Evolutionary conservation across 202 grass and related monocot genomes (phyloP).

Genomic region (Zizania palustris): DNA sequence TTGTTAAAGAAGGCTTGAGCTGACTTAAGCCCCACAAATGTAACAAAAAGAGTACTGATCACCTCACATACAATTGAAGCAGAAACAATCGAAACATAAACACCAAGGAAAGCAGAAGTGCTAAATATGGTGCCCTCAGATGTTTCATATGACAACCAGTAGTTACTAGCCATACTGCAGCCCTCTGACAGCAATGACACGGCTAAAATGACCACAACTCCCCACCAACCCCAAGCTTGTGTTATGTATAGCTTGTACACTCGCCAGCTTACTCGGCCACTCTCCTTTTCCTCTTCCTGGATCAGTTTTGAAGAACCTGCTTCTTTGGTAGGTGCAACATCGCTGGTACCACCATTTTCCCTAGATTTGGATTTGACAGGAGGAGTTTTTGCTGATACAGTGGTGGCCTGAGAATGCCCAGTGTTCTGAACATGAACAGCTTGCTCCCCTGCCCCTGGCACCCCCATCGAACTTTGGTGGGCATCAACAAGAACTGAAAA

Average conservation of each 20-base stretch:
- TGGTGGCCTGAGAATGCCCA: conserved; percentile 17
- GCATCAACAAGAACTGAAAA: conserved; percentile 60
- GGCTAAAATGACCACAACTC: conserved; percentile 45
- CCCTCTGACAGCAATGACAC: conserved; percentile 44
- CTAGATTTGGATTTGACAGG: conserved; percentile 30
- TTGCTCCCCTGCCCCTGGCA: conserved; percentile 30
- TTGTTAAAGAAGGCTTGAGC: conserved; percentile 58
- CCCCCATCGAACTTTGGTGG: conserved; percentile 57
- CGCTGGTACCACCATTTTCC: conserved; percentile 19
- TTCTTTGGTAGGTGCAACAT: conserved; percentile 28
- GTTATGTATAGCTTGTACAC: conserved; percentile 68
- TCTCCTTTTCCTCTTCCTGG: conserved; percentile 66
- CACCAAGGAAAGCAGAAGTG: conserved; percentile 50
- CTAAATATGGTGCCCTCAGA: conserved; percentile 39
- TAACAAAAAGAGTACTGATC: conserved; percentile 39
- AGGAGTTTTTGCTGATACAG: not conserved
- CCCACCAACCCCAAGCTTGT: conserved; percentile 63
- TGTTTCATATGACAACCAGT: conserved; percentile 65
- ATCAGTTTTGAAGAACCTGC: conserved; percentile 50
- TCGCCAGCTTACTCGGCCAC: conserved; percentile 57
- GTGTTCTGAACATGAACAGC: conserved; percentile 24
- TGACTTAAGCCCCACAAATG: conserved; percentile 51
- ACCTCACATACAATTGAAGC: conserved; percentile 39
- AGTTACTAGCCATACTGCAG: conserved; percentile 54
- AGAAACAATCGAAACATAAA: conserved; percentile 55